Percentiles rank a stretch among this genome's conserved stretches.
Evolutionary conservation across 164 flowering plant genomes (phyloP).

Genomic region (Chloranthus sessilifolius): DNA sequence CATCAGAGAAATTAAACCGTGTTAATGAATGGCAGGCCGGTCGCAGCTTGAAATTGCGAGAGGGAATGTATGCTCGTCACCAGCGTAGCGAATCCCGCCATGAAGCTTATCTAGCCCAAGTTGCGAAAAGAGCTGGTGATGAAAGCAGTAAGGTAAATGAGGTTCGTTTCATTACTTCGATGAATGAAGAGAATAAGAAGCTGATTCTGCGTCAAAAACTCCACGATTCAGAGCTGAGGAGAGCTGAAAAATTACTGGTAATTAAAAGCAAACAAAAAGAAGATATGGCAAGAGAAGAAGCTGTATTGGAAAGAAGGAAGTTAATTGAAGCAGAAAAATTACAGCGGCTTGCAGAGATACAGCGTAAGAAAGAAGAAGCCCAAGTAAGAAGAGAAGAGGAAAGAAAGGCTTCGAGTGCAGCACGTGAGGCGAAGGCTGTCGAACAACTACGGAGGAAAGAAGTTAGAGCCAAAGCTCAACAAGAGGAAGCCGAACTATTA

Average conservation of each 20-base stretch:
- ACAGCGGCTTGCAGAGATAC: conserved; percentile 94
- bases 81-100: conserved; percentile 87
- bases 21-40: conserved; percentile 94
- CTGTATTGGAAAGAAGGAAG: conserved; percentile 86
- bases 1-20: conserved; percentile 84
- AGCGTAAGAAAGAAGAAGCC: conserved; percentile 91
- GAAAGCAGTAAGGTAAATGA: conserved; percentile 97
- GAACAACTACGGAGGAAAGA: conserved; percentile 83
- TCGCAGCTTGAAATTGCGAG: conserved; percentile 74
- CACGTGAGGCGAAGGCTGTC: conserved; percentile 83
- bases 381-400: conserved; percentile 93
- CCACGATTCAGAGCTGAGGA: conserved; percentile 87
- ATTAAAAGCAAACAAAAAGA: conserved; percentile 83
- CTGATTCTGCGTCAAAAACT: conserved; percentile 77
- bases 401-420: conserved; percentile 90
- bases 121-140: conserved; percentile 92
- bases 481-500: conserved; percentile 93
- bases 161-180: conserved; percentile 94
- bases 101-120: conserved; percentile 91
- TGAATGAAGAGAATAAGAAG: conserved; percentile 93
- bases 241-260: conserved; percentile 89
- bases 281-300: conserved; percentile 95
- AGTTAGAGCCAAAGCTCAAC: conserved; percentile 87
- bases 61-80: conserved; percentile 88
- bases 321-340: conserved; percentile 85